Conservation (phyloP, 140 eudicot genomes). For the Stevia rebaudiana region DNA sequence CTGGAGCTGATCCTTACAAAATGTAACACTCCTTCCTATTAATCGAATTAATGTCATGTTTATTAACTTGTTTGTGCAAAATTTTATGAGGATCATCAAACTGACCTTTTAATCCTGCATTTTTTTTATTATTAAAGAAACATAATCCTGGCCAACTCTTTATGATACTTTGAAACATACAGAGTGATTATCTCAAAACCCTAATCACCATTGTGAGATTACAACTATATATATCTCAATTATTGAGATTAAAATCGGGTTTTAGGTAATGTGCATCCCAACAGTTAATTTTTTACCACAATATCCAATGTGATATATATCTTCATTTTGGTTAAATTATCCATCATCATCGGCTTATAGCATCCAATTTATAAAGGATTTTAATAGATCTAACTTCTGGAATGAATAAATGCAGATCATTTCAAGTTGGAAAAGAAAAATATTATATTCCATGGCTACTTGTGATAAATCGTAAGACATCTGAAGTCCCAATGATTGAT, state of each 20-base stretch:
- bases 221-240: too few species aligned
- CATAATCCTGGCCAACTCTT: too few species aligned
- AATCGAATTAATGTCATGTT: background rate
- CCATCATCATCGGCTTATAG: background rate
- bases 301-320: too few species aligned
- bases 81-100: background rate
- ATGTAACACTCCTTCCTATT: slow-evolving; percentile 48
- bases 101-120: too few species aligned
- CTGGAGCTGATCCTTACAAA: slow-evolving; percentile 95
- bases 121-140: too few species aligned
- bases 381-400: slow-evolving; percentile 2
- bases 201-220: too few species aligned
- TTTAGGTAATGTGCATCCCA: background rate
- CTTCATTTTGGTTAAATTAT: background rate
- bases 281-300: background rate
- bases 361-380: background rate
- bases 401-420: slow-evolving; percentile 58
- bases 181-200: too few species aligned
- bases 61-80: background rate
- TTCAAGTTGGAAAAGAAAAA: slow-evolving; percentile 96
- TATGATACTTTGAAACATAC: too few species aligned
- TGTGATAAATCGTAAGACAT: slow-evolving; percentile 71
- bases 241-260: background rate
- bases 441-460: slow-evolving; percentile 87
- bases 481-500: slow-evolving; percentile 95